Conservation (phyloP, 768 basidiomycete species). For the Hygrophoropsis aurantiaca region DNA sequence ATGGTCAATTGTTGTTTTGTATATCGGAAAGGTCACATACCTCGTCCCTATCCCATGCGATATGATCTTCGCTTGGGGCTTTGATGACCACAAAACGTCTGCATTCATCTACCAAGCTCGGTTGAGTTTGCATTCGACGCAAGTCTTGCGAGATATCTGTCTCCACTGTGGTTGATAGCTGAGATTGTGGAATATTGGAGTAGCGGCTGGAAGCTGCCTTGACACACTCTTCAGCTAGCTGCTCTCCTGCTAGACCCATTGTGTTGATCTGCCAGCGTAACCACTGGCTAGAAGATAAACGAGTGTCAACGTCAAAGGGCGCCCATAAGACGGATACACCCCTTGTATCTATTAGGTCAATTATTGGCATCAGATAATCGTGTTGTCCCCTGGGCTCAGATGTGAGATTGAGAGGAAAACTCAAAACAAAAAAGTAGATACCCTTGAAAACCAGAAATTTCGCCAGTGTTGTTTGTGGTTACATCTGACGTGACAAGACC, state of each 20-base stretch:
- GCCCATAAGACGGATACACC: conserved; percentile 51
- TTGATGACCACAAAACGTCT: conserved; percentile 66
- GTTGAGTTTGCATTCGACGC: conserved; percentile 56
- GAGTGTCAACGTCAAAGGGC: conserved; percentile 37
- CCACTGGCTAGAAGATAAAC: conserved; percentile 30
- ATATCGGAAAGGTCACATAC: conserved; percentile 38
- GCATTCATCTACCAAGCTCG: conserved; percentile 57
- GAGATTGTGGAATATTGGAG: conserved; percentile 30
- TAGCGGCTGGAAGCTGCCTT: conserved; percentile 34
- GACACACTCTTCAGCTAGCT: conserved; percentile 36
- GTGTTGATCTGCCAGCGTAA: conserved; percentile 31
- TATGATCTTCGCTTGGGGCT: conserved; percentile 31
- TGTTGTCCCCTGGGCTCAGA: no score
- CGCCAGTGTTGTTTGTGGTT: no score
- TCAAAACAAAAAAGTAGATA: no score
- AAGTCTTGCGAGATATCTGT: conserved; percentile 50
- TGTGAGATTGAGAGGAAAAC: no score
- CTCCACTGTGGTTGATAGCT: conserved; percentile 41
- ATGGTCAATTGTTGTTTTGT: conserved; percentile 1
- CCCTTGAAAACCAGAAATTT: no score
- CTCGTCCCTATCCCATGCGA: conserved; percentile 35
- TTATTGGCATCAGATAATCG: conserved; percentile 17
- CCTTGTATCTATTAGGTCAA: conserved; percentile 48
- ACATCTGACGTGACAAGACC: conserved; percentile 34
- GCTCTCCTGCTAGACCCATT: conserved; percentile 5